phyloP scores from a whole-genome alignment of 176 grass and related monocot genomes.

The Eragrostis nindensis region DNA sequence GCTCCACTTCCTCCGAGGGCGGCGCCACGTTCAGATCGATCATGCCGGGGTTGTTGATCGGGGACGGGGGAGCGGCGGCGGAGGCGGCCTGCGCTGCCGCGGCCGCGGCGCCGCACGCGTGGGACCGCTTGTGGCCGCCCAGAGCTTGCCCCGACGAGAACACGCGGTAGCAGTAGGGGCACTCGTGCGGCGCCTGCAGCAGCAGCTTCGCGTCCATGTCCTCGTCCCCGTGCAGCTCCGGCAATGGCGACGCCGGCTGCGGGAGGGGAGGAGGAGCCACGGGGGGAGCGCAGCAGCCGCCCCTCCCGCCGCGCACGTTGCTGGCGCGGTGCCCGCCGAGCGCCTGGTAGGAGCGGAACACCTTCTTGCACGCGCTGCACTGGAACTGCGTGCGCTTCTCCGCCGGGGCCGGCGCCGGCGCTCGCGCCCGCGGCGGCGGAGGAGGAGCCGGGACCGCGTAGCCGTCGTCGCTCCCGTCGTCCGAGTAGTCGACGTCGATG shows the following conservation, averaged over 20 bases:
- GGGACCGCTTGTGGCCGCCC: constrained; percentile 72
- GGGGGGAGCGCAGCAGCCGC: constrained; percentile 47
- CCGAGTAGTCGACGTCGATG: constrained; percentile 29
- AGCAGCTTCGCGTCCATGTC: constrained; percentile 35
- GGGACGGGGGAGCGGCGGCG: constrained; percentile 1
- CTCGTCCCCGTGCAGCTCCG: constrained; percentile 20
- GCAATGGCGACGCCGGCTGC: constrained; percentile 37
- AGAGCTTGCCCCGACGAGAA: constrained; percentile 83
- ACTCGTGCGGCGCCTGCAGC: constrained; percentile 33
- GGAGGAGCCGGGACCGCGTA: constrained; percentile 4
- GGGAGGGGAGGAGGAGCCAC: not conserved
- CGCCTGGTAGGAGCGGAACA: constrained; percentile 78
- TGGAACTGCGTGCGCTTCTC: constrained; percentile 55
- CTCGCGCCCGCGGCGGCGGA: not conserved
- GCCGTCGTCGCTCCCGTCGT: constrained; percentile 35
- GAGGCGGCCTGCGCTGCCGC: constrained; percentile 10
- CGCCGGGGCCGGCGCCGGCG: not conserved
- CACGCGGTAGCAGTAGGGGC: constrained; percentile 66
- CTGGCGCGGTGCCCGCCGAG: constrained; percentile 71
- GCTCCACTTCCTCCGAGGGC: constrained; percentile 59
- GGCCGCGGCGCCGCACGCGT: constrained; percentile 42
- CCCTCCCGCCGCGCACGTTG: constrained; percentile 54
- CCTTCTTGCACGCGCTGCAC: constrained; percentile 67
- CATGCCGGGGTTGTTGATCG: constrained; percentile 39
- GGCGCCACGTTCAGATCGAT: constrained; percentile 75